These are phyloP conservation scores for Blastocystis sp. DNA, from an alignment of 352 stramenopile genomes.

Conservation along the genomic window DNA sequence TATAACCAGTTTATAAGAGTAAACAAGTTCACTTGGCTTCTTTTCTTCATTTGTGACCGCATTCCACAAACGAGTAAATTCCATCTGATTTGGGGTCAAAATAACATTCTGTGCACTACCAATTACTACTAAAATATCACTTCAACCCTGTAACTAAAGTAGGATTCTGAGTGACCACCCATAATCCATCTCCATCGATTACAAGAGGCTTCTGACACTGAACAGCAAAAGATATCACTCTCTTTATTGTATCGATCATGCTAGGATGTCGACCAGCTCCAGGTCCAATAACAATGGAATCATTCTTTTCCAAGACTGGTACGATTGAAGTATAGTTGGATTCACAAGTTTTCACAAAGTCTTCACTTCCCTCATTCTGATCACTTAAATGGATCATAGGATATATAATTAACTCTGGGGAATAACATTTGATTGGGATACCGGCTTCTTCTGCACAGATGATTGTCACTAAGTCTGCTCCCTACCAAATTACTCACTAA, in stretches of 20 bases:
- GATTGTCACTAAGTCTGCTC: conserved; percentile 89
- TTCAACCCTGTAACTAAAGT: background rate
- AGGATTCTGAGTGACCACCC: conserved; percentile 78
- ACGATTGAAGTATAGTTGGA: background rate
- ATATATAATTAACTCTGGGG: conserved; percentile 61
- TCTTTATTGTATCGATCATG: conserved; percentile 77
- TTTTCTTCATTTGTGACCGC: conserved; percentile 19
- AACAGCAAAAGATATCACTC: conserved; percentile 77
- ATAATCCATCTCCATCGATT: conserved; percentile 89
- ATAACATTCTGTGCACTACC: conserved; percentile 74
- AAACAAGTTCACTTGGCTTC: background rate
- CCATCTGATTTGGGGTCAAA: conserved; percentile 87
- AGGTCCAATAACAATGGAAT: conserved; percentile 84
- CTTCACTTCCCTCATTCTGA: background rate
- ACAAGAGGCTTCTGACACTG: conserved; percentile 80
- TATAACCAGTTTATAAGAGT: background rate
- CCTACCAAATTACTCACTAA: conserved; percentile 69
- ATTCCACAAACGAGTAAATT: conserved; percentile 75
- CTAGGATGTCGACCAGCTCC: conserved; percentile 84
- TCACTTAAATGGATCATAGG: conserved; percentile 12
- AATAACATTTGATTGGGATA: conserved; percentile 92
- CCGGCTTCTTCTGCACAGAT: conserved; percentile 89
- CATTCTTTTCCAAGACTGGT: conserved; percentile 65
- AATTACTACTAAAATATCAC: background rate
- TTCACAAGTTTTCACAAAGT: background rate